These are phyloP conservation scores for Daldinia childiae DNA, from an alignment of 495 filamentous ascomycete species.

Conservation along the genomic window DNA sequence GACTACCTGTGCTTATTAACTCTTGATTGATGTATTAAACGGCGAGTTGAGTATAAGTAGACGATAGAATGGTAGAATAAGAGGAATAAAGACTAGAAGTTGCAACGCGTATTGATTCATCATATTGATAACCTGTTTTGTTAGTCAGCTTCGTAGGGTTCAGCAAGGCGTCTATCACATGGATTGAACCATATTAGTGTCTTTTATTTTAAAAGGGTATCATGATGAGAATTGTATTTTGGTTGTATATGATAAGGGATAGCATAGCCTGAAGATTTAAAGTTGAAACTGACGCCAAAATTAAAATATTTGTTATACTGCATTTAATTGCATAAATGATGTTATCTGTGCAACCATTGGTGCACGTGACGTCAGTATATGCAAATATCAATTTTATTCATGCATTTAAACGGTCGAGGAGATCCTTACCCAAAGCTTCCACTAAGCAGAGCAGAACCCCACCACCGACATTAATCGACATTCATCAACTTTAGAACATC, in stretches of 20 bases:
- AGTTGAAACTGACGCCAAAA: background rate
- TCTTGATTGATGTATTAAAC: background rate
- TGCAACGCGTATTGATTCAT: background rate
- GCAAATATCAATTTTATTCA: background rate
- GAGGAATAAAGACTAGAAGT: background rate
- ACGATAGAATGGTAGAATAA: background rate
- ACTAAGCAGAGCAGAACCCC: background rate
- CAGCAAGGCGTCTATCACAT: background rate
- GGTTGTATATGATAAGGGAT: background rate
- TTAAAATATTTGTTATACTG: background rate
- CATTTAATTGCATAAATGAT: background rate
- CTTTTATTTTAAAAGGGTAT: background rate
- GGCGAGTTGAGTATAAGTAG: background rate
- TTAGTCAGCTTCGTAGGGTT: too few species aligned
- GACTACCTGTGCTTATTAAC: background rate
- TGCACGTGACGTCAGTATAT: slow-evolving; percentile 34
- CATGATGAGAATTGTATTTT: background rate
- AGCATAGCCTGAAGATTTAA: background rate
- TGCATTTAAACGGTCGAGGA: background rate
- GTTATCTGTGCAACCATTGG: background rate
- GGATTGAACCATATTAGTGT: too few species aligned
- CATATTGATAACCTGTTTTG: too few species aligned
- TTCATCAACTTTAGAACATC: background rate
- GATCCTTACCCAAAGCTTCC: slow-evolving; percentile 11
- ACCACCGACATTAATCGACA: background rate